Evolutionary conservation across 805 yeast species (phyloP).

Genomic region (Grigorovia humatica): DNA sequence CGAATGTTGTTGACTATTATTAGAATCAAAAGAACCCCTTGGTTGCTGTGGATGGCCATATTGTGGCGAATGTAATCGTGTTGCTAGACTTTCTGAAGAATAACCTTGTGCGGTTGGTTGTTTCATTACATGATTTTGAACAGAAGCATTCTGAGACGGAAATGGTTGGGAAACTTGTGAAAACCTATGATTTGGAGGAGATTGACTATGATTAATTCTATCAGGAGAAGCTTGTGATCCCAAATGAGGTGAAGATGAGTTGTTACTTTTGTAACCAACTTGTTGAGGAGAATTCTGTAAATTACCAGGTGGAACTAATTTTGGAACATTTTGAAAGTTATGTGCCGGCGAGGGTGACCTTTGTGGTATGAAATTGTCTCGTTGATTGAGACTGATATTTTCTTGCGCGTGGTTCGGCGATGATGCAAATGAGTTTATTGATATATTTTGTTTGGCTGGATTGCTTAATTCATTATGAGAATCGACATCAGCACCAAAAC

Average conservation of each 20-base stretch:
- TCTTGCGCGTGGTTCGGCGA: not conserved
- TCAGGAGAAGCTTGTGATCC: not conserved
- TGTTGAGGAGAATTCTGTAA: not conserved
- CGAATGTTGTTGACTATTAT: not conserved
- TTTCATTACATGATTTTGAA: not conserved
- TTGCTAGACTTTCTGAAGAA: not conserved
- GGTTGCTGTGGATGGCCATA: not conserved
- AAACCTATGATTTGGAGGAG: not conserved
- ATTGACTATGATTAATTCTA: not conserved
- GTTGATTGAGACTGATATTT: not conserved
- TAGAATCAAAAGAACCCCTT: not conserved
- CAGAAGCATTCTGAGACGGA: not conserved
- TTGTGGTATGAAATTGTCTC: not conserved
- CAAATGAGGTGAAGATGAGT: not conserved
- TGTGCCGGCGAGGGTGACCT: not conserved
- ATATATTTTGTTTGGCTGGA: constrained; percentile 9
- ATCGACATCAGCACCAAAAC: too few relatives aligned
- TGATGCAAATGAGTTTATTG: not conserved
- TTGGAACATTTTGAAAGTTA: not conserved
- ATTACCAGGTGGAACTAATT: not conserved
- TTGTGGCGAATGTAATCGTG: not conserved
- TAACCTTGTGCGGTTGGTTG: not conserved
- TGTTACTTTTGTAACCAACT: not conserved
- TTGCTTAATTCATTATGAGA: not conserved
- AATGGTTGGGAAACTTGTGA: not conserved